phyloP scores from a whole-genome alignment of 106 monocot genomes.

The Phalaenopsis aphrodite region DNA sequence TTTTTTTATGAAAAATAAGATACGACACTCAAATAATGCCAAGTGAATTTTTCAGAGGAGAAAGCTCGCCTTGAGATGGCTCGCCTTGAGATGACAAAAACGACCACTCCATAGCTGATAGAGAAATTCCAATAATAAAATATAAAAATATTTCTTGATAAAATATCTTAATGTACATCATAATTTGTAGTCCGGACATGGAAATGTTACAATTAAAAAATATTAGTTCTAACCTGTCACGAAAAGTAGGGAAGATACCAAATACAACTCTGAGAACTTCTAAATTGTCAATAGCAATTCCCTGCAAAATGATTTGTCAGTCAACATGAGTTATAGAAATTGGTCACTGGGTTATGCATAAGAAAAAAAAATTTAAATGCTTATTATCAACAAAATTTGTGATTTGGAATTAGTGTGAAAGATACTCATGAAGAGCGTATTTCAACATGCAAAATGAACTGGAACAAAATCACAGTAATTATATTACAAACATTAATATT shows the following conservation, averaged over 20 bases:
- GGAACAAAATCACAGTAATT: not conserved
- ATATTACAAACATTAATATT: not conserved
- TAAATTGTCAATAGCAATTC: conserved; percentile 53
- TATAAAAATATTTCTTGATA: not conserved
- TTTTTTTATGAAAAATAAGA: no score
- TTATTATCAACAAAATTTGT: not conserved
- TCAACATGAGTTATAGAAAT: not conserved
- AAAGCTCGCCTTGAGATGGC: no score
- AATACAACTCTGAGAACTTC: conserved; percentile 77
- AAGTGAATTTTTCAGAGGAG: no score
- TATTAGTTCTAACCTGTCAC: conserved; percentile 53
- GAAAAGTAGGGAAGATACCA: conserved; percentile 91
- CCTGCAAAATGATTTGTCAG: conserved; percentile 29
- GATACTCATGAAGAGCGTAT: no score
- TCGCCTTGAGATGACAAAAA: not conserved
- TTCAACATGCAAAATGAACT: not conserved
- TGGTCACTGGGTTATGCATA: not conserved
- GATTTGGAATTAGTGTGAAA: not conserved
- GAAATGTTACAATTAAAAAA: not conserved
- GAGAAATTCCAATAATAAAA: not conserved
- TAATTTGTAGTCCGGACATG: not conserved
- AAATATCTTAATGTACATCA: not conserved
- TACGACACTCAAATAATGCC: no score
- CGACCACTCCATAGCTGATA: not conserved
- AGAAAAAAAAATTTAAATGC: not conserved